A percentile compares a stretch with the other conserved stretches of the same genome.
phyloP scores from a whole-genome alignment of 805 yeast species.

The Saturnispora ahearnii region DNA sequence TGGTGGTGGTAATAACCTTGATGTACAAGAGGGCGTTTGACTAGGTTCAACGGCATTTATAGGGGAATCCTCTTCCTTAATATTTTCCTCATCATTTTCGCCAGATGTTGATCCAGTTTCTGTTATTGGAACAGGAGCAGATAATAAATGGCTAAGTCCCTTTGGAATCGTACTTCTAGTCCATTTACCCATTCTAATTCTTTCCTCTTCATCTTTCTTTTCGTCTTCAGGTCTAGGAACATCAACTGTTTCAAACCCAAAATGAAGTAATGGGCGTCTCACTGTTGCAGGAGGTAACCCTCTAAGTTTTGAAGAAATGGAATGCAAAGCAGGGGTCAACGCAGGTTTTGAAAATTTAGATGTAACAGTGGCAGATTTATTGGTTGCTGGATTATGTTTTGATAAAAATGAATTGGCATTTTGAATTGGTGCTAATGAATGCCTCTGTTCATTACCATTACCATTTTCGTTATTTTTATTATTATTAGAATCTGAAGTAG shows the following conservation, averaged over 20 bases:
- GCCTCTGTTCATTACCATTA: neutral
- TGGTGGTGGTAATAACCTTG: slow-evolving; percentile 13
- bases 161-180: slow-evolving; percentile 46
- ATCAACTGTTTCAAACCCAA: slow-evolving; percentile 26
- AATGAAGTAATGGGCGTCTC: slow-evolving; percentile 35
- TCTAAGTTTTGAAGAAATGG: neutral
- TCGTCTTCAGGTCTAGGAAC: slow-evolving; percentile 30
- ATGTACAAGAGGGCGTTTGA: neutral
- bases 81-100: slow-evolving; percentile 3
- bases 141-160: slow-evolving; percentile 41
- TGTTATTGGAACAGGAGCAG: slow-evolving; percentile 17
- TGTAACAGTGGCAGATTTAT: neutral
- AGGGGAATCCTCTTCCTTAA: neutral
- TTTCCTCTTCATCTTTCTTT: slow-evolving; percentile 38
- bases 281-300: slow-evolving; percentile 57
- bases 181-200: slow-evolving; percentile 40
- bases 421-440: neutral
- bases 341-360: neutral
- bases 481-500: neutral
- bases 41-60: neutral
- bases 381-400: neutral
- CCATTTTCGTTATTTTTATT: neutral
- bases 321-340: neutral
- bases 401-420: neutral
- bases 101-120: neutral